Evolutionary conservation across 148 eudicot genomes (phyloP).

Genomic region (Limonium bicolor): DNA sequence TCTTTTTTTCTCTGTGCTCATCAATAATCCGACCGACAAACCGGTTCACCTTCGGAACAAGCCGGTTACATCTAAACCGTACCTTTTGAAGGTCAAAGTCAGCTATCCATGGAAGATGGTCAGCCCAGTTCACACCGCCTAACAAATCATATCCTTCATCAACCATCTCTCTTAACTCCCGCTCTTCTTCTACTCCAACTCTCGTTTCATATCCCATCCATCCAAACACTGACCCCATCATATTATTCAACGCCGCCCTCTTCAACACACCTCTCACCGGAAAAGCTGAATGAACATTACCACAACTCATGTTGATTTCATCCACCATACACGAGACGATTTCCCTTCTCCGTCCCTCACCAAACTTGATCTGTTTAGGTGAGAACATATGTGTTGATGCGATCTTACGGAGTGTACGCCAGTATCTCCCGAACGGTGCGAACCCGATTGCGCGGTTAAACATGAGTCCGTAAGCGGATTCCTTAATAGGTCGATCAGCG

Average conservation of each 20-base stretch:
- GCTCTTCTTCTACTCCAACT: slow-evolving; percentile 11
- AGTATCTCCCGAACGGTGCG: slow-evolving; percentile 68
- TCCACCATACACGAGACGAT: slow-evolving; percentile 19
- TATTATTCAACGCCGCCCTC: slow-evolving; percentile 46
- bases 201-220: slow-evolving; percentile 8
- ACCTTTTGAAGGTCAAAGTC: slow-evolving; percentile 47
- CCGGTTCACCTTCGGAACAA: slow-evolving; percentile 57
- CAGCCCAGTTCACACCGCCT: slow-evolving; percentile 53
- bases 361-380: slow-evolving; percentile 49
- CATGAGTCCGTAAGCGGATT: slow-evolving; percentile 67
- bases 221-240: slow-evolving; percentile 75
- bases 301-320: slow-evolving; percentile 5
- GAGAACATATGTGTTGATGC: slow-evolving; percentile 61
- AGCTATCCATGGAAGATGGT: slow-evolving; percentile 49
- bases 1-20: slow-evolving; percentile 26
- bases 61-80: slow-evolving; percentile 42
- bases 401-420: slow-evolving; percentile 57
- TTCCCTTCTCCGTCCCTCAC: slow-evolving; percentile 18
- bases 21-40: slow-evolving; percentile 38
- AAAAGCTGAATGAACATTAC: slow-evolving; percentile 1
- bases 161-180: slow-evolving; percentile 39
- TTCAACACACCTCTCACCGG: slow-evolving; percentile 29
- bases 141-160: slow-evolving; percentile 67
- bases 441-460: slow-evolving; percentile 78
- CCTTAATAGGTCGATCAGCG: slow-evolving; percentile 61